Evolutionary conservation across 805 yeast species (phyloP).

Genomic region (Starmerella sp.): DNA sequence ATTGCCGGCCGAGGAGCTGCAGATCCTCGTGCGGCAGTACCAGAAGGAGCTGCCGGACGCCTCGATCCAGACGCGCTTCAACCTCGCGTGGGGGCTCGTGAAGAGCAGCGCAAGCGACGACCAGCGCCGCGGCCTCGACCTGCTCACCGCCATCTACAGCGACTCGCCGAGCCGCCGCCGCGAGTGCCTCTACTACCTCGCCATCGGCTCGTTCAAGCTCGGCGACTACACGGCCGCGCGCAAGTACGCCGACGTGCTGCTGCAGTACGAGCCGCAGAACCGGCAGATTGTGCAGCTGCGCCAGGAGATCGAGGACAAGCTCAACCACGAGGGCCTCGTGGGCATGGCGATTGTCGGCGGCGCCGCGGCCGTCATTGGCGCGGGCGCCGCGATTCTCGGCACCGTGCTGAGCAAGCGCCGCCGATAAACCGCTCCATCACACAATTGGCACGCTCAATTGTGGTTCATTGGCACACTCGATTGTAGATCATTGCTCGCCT

Average conservation of each 20-base stretch:
- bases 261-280: slow-evolving; percentile 74
- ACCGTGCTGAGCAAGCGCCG: slow-evolving; percentile 24
- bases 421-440: neutral
- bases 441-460: no score
- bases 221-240: slow-evolving; percentile 82
- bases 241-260: slow-evolving; percentile 67
- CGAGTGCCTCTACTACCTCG: slow-evolving; percentile 77
- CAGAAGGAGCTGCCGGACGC: slow-evolving; percentile 70
- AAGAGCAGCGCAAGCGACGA: slow-evolving; percentile 53
- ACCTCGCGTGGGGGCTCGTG: slow-evolving; percentile 92
- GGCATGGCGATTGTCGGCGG: slow-evolving; percentile 87
- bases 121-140: slow-evolving; percentile 67
- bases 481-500: no score
- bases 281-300: slow-evolving; percentile 62
- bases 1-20: slow-evolving; percentile 62
- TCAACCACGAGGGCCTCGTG: slow-evolving; percentile 75
- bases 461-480: slow-evolving; percentile 23
- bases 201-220: slow-evolving; percentile 77
- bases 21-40: slow-evolving; percentile 64
- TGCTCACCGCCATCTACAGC: slow-evolving; percentile 49
- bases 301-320: slow-evolving; percentile 67
- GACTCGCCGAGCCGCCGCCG: slow-evolving; percentile 74
- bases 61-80: slow-evolving; percentile 74
- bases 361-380: slow-evolving; percentile 62
- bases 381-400: slow-evolving; percentile 46